Conservation (phyloP, 805 yeast species). For the Kodamaea sagamina region DNA sequence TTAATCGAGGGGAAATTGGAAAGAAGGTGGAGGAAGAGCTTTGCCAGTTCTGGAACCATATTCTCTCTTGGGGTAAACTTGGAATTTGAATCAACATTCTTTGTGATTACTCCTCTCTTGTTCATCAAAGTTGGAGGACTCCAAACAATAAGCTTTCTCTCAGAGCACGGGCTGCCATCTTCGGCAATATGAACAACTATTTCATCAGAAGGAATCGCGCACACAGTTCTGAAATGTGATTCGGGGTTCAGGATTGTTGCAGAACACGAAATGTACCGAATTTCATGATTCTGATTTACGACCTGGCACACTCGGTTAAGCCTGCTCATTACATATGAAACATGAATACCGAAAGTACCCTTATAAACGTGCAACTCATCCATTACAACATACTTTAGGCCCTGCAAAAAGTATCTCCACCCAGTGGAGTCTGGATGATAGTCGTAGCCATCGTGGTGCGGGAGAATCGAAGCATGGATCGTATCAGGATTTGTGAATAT, state of each 20-base stretch:
- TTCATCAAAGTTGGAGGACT: conserved; percentile 71
- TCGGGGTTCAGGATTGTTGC: conserved; percentile 84
- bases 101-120: conserved; percentile 44
- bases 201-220: conserved; percentile 56
- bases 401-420: conserved; percentile 70
- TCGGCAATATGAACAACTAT: conserved; percentile 57
- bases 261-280: conserved; percentile 84
- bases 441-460: conserved; percentile 52
- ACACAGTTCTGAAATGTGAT: conserved; percentile 68
- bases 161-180: conserved; percentile 91
- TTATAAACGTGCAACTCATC: conserved; percentile 86
- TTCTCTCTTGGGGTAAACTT: conserved; percentile 52
- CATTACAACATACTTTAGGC: conserved; percentile 72
- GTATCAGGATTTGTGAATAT: conserved; percentile 96
- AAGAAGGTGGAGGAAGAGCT: conserved; percentile 65
- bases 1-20: conserved; percentile 56
- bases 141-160: conserved; percentile 77
- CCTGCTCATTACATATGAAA: conserved; percentile 80
- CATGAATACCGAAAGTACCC: conserved; percentile 93
- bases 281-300: conserved; percentile 53
- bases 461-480: conserved; percentile 81
- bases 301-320: conserved; percentile 54
- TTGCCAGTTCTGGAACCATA: conserved; percentile 75
- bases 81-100: conserved; percentile 2
- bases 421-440: conserved; percentile 18